These are phyloP conservation scores for Sphaerulina musiva DNA, from an alignment of 2,329 filamentous ascomycete genomes.

Conservation along the genomic window DNA sequence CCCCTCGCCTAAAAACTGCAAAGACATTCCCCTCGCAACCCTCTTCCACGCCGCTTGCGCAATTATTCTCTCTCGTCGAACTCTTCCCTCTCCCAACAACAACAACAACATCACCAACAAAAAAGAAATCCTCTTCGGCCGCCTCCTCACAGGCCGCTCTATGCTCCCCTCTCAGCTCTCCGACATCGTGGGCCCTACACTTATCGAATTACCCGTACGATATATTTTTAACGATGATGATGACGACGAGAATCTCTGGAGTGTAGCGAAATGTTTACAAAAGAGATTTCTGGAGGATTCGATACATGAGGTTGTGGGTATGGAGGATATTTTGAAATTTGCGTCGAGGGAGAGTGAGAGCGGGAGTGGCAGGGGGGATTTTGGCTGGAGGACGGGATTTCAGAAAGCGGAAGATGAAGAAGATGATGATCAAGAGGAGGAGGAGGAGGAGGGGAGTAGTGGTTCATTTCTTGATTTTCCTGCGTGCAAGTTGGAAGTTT, in stretches of 20 bases:
- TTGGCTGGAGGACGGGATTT: conserved; percentile 14
- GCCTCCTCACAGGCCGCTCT: conserved; percentile 10
- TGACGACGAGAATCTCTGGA: background rate
- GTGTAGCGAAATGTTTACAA: conserved; percentile 6
- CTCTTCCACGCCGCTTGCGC: conserved; percentile 56
- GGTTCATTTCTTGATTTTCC: too few species aligned
- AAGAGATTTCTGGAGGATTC: conserved; percentile 11
- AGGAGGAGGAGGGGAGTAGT: too few species aligned
- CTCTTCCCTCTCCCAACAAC: conserved; percentile 30
- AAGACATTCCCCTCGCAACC: conserved; percentile 31
- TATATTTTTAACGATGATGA: background rate
- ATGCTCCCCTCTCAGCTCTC: conserved; percentile 6
- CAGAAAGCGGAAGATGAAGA: background rate
- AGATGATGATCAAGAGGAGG: background rate
- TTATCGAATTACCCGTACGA: conserved; percentile 10
- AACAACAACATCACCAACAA: conserved; percentile 28
- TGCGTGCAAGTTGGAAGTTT: background rate
- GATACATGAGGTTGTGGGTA: conserved; percentile 6
- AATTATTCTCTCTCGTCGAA: conserved; percentile 43
- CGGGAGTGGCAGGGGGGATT: background rate
- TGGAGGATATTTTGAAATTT: conserved; percentile 8
- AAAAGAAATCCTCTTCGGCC: conserved; percentile 52
- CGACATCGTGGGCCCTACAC: conserved; percentile 9
- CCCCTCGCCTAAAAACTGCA: conserved; percentile 9
- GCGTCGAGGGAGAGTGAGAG: conserved; percentile 4